Base-by-base conservation (phyloP, 2,329 filamentous ascomycete genomes). In the Microdochium paspali region DNA sequence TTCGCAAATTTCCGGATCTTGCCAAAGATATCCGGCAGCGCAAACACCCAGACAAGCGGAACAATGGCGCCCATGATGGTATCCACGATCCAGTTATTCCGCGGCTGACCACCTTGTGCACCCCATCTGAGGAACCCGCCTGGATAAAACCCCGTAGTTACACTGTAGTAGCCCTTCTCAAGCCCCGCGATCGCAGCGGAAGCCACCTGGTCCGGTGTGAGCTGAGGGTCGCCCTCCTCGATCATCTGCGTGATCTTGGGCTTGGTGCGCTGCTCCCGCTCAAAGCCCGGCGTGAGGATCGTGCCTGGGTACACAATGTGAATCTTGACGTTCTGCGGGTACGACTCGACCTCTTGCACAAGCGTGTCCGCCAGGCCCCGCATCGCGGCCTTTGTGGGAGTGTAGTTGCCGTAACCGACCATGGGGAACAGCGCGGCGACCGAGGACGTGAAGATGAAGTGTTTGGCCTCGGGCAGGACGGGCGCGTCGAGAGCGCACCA, bases 361-460 rank as follows among this genome's bases (percentile, higher is more conserved):
- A 98, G 72, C 0, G 83, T 84, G 62, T 98, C 93, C 47, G 86
- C 85, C 13, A 98, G 74, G 15, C 82, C 84, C 49, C 89, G 82
- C 54, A 98, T 73, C 1, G 93, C 93, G 47, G 84, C 83, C 69
- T 98, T 98, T 48, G 85, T 76, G 3, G 91, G 88, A 1, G 82
- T 78, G 66, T 98, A 98, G 0, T 88, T 78, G 0, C 74, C 76
- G 66, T 98, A 98, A 24, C 93, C 93, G 12, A 84, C 79, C 28
- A 95, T 65, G 12, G 87, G 79, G 57, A 85, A 82, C 57, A 95
- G 85, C 2, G 85, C 85, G 18, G 84, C 68, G 5, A 84, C 77
- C 21, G 86, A 93, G 15, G 84, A 82, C 1, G 93, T 97, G 67
- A 97, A 87, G 61, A 98, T 80, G 53, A 98, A 75, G 66, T 97